Conservation (phyloP, 768 basidiomycete genomes). For the Rhizopogon rudus region DNA sequence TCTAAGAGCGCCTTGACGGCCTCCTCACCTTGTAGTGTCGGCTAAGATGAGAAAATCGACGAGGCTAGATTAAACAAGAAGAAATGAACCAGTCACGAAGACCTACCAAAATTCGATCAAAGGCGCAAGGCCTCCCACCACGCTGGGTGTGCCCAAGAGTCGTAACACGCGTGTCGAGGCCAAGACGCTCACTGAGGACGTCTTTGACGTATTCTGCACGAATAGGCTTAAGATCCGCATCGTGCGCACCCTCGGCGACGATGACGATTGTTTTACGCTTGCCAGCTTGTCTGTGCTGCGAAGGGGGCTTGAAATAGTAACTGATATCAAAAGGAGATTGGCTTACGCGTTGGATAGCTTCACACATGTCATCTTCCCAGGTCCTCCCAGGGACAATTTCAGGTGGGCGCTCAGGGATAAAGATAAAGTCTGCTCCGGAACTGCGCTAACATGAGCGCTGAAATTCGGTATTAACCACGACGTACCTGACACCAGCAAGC, state of each 20-base stretch:
- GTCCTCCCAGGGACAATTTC: constrained; percentile 38
- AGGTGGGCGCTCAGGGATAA: constrained; percentile 94
- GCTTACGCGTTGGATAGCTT: constrained; percentile 70
- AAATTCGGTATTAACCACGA: neutral
- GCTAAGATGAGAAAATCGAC: constrained; percentile 39
- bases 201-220: constrained; percentile 87
- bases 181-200: constrained; percentile 78
- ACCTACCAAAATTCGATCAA: constrained; percentile 84
- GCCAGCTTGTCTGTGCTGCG: constrained; percentile 82
- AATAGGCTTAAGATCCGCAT: constrained; percentile 86
- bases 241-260: constrained; percentile 94
- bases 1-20: no score
- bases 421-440: constrained; percentile 93
- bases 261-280: constrained; percentile 99
- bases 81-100: neutral
- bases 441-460: constrained; percentile 31
- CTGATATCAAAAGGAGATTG: neutral
- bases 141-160: constrained; percentile 96
- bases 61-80: neutral
- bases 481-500: constrained; percentile 84
- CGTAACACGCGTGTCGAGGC: constrained; percentile 93
- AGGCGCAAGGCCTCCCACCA: constrained; percentile 90
- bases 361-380: constrained; percentile 94
- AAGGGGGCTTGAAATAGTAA: neutral
- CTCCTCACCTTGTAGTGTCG: no score